Percentiles rank a stretch among this genome's conserved stretches.
phyloP scores from a whole-genome alignment of 2,329 filamentous ascomycete genomes.

The Lachnum nothofagi region DNA sequence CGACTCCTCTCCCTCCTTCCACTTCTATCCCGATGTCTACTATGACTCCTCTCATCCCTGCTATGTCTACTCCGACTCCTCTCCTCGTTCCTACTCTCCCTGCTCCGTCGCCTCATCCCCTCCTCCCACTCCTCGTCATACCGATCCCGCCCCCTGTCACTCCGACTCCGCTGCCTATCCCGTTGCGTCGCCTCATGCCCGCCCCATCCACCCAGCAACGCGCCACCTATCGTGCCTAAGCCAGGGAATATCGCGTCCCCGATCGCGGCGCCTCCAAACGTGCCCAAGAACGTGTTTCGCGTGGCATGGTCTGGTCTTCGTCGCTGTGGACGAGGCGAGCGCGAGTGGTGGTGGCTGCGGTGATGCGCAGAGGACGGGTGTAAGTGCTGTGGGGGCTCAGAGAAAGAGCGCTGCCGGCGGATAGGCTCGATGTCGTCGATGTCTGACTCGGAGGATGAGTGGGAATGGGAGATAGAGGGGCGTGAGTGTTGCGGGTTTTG shows the following conservation, averaged over 20 bases:
- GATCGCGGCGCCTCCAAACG: conserved; percentile 20
- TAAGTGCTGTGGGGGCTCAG: neutral
- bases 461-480: no score
- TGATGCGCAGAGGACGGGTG: no score
- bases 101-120: conserved; percentile 7
- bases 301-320: conserved; percentile 3
- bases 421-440: no score
- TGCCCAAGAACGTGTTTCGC: conserved; percentile 22
- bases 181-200: conserved; percentile 15
- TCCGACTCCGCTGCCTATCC: neutral
- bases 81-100: no score
- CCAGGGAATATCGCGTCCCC: conserved; percentile 25
- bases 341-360: conserved; percentile 9
- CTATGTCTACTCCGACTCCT: no score
- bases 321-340: neutral
- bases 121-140: conserved; percentile 15
- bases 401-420: no score
- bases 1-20: neutral
- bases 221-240: conserved; percentile 22
- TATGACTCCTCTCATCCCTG: conserved; percentile 5
- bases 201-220: conserved; percentile 19
- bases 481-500: neutral
- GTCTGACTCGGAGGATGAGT: no score
- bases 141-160: conserved; percentile 2
- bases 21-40: neutral